Evolutionary conservation across 2,329 filamentous ascomycete genomes (phyloP).

Genomic region (Sordariomycetes sp.): DNA sequence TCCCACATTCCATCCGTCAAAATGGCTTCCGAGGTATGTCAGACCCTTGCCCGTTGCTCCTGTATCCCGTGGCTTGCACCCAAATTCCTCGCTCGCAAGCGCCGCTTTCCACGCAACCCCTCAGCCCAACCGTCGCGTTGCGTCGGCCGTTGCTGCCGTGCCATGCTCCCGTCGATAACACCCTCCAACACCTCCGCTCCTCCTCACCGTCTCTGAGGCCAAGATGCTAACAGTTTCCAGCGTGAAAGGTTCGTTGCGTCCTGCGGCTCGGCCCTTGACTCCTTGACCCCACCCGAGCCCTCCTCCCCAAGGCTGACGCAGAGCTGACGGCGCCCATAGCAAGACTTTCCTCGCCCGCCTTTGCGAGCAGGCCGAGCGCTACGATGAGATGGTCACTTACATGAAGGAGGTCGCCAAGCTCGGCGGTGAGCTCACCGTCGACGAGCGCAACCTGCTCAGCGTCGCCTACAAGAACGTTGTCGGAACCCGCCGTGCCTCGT

Average conservation of each 20-base stretch:
- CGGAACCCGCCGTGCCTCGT: conserved; percentile 94
- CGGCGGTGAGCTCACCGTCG: conserved; percentile 73
- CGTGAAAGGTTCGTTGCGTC: conserved; percentile 55
- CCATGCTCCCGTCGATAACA: neutral
- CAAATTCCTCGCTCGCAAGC: conserved; percentile 1
- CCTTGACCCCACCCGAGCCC: conserved; percentile 7
- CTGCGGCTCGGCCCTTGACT: conserved; percentile 1
- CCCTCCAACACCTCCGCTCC: conserved; percentile 4
- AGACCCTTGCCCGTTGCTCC: conserved; percentile 5
- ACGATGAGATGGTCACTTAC: conserved; percentile 99
- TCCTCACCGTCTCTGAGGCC: conserved; percentile 6
- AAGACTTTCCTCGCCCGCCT: conserved; percentile 99
- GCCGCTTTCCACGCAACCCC: conserved; percentile 6
- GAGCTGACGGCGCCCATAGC: conserved; percentile 42
- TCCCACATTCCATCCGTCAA: conserved; percentile 3
- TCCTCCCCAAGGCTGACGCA: conserved; percentile 2
- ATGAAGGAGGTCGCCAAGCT: conserved; percentile 99
- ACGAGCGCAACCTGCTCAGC: conserved; percentile 97
- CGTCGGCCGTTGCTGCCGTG: neutral
- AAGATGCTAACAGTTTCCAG: conserved; percentile 34
- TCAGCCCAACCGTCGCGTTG: conserved; percentile 2
- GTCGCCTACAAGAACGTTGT: conserved; percentile 99
- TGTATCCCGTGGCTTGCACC: conserved; percentile 5
- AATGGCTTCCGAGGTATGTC: conserved; percentile 54
- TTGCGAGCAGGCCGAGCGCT: conserved; percentile 99